Base-by-base conservation (phyloP, 495 filamentous ascomycete species). In the Glutinoglossum americanum region DNA sequence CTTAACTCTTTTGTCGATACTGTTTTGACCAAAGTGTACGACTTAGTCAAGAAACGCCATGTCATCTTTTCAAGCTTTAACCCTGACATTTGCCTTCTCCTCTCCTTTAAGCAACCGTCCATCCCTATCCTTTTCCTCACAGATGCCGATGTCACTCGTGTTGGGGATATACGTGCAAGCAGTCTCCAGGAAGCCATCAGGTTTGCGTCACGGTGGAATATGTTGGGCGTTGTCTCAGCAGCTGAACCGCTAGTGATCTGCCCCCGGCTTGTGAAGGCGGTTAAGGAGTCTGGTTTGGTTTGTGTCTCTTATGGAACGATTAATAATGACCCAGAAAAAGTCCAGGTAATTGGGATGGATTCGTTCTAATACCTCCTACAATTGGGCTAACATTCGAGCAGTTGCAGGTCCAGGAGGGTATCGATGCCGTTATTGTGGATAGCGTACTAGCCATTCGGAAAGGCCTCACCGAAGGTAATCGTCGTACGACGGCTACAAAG, bases 11-110 rank as follows among this genome's bases (percentile, higher is more conserved):
- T 95, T 67, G 90, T 94, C 64, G 90, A 99, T 67, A 92, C 87
- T 2, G 84, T 99, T 10, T 74, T 99, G 3, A 77, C 72, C 26
- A 90, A 85, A 66, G 89, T 94, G 10, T 96, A 96, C 64, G 80
- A 85, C 59, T 64, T 81, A 15, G 81, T 78, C 33, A 76, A 76
- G 55, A 77, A 79, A 56, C 77, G 93, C 3, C 85, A 94, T 66
- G 81, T 97, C 68, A 85, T 97, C 60, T 99, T 99, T 73, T 89
- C 84, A 58, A 87, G 81, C 62, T 99, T 99, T 73, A 92, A 95
- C 69, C 93, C 93, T 5, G 93, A 97, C 59, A 86, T 97, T 39
- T 99, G 93, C 64, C 74, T 99, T 23, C 74, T 94, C 60, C 72
- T 97, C 45, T 89, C 84, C 58, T 90, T 94, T 75, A 99, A 99